Evolutionary conservation across 2,329 filamentous ascomycete genomes (phyloP).

Genomic region (Tolypocladium inflatum): DNA sequence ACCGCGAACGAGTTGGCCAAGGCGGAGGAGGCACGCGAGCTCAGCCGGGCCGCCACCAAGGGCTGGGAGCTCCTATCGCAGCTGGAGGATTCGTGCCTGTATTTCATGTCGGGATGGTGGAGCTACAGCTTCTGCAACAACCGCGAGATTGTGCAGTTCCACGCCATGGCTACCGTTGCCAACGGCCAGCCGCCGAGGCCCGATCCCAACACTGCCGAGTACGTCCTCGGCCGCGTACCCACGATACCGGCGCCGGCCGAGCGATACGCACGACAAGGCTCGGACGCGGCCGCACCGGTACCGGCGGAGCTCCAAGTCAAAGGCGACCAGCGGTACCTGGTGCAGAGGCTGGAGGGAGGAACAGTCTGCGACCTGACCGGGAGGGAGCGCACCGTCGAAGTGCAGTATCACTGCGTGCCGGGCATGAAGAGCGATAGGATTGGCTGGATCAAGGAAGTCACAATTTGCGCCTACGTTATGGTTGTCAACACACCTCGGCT

Average conservation of each 20-base stretch:
- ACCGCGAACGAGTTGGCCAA: conserved; percentile 58
- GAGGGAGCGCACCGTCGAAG: conserved; percentile 71
- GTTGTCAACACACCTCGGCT: conserved; percentile 81
- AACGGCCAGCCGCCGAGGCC: conserved; percentile 66
- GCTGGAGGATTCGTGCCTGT: conserved; percentile 77
- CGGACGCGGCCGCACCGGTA: conserved; percentile 17
- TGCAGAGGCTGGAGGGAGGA: conserved; percentile 70
- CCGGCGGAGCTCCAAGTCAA: conserved; percentile 66
- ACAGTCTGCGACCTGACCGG: conserved; percentile 82
- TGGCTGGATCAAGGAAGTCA: conserved; percentile 86
- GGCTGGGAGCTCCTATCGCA: conserved; percentile 73
- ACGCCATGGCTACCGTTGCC: conserved; percentile 60
- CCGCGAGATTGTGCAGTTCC: conserved; percentile 80
- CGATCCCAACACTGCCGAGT: conserved; percentile 68
- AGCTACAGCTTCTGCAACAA: conserved; percentile 93
- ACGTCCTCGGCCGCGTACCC: conserved; percentile 56
- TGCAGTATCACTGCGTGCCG: conserved; percentile 73
- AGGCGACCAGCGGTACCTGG: conserved; percentile 76
- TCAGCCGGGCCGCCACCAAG: conserved; percentile 63
- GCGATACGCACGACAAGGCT: conserved; percentile 6
- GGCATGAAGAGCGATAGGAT: conserved; percentile 66
- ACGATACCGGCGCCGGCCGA: conserved; percentile 20
- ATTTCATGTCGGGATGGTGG: conserved; percentile 83
- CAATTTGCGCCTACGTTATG: conserved; percentile 89
- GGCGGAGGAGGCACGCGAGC: conserved; percentile 70